Base-by-base conservation (phyloP, 352 stramenopile genomes). In the Pythium coloratum region DNA sequence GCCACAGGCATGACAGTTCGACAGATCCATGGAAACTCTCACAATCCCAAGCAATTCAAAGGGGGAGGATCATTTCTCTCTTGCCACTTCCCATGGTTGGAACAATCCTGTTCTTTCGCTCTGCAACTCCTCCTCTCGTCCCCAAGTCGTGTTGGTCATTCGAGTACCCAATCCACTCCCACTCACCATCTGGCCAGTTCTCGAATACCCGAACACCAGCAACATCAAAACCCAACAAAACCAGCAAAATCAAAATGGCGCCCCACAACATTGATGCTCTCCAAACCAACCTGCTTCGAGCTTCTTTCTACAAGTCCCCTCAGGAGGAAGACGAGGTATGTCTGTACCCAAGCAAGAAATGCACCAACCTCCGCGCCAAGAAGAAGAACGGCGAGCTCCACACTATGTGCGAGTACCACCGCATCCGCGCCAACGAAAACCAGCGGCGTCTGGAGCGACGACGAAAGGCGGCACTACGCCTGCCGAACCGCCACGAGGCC, bases 361-460 rank as follows among this genome's bases (percentile, higher is more conserved):
- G 87, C 78, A 89, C 79, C 67, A 92, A 93, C 68, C 64, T 80
- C 46, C 87, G 87, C 46, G 87, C 84, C 55, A 78, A 88, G 55
- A 95, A 95, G 64, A 84, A 84, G 70, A 92, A 95, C 63, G 87
- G 87, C 26, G 84, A 91, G 55, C 77, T 86, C 47, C 87, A 95
- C 76, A 92, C 89, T 47, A 75, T 95, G 68, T 95, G 87, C 70
- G 86, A 95, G 67, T 84, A 90, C 73, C 87, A 95, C 70, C 84
- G 87, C 3, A 81, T 89, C 64, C 88, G 88, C 40, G 87, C 87
- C 56, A 95, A 95, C 68, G 82, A 82, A 60, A 92, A 91, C 68
- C 87, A 95, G 69, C 84, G 85, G 9, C 85, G 86, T 24, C 77
- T 92, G 9, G 83, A 95, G 71, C 84, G 88, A 56, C 86, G 86